A percentile compares a stretch with the other conserved stretches of the same genome.
Conservation (phyloP, 805 yeast species). For the Candida ficus region DNA sequence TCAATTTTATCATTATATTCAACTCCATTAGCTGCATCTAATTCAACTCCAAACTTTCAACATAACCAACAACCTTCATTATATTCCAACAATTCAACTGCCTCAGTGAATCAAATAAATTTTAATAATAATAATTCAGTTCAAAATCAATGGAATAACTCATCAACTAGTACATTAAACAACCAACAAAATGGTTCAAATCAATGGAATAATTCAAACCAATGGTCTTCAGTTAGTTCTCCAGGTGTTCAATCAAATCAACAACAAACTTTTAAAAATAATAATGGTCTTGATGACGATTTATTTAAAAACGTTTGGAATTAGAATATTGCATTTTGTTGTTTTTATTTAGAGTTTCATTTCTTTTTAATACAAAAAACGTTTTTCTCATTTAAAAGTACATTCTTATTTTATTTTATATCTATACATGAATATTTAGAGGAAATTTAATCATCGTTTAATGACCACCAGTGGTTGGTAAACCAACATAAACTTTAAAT, state of each 20-base stretch:
- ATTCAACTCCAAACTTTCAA: conserved; percentile 21
- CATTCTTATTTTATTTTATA: too few relatives aligned
- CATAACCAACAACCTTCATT: conserved; percentile 4
- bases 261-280: background rate
- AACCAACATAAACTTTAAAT: conserved; percentile 88
- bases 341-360: too few relatives aligned
- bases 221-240: conserved; percentile 20
- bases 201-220: conserved; percentile 29
- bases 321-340: conserved; percentile 15
- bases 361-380: too few relatives aligned
- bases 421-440: too few relatives aligned
- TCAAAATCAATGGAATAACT: conserved; percentile 6
- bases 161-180: background rate
- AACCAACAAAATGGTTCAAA: conserved; percentile 16
- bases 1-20: conserved; percentile 87
- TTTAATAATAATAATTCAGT: conserved; percentile 6
- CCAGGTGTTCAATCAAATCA: conserved; percentile 4
- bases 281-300: conserved; percentile 47
- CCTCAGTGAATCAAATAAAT: conserved; percentile 14
- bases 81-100: conserved; percentile 3
- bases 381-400: too few relatives aligned
- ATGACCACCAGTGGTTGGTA: conserved; percentile 83
- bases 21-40: conserved; percentile 34
- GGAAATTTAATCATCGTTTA: background rate
- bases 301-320: conserved; percentile 68